These are phyloP conservation scores for Lolium rigidum DNA, from an alignment of 176 grass and related monocot species.

Conservation along the genomic window DNA sequence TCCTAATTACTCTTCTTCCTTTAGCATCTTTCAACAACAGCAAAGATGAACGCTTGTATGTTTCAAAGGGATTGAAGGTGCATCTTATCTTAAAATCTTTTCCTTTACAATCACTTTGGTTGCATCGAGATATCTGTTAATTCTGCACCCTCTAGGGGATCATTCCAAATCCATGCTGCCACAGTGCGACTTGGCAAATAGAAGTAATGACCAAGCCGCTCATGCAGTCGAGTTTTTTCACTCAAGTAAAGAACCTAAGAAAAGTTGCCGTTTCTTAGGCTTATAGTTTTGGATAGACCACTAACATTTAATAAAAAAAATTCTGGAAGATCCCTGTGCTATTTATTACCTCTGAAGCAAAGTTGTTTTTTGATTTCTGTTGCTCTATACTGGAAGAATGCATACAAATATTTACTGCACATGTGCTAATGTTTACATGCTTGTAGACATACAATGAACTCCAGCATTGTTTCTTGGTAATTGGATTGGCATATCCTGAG, in stretches of 20 bases:
- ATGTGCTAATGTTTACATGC: slow-evolving; percentile 43
- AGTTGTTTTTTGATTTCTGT: slow-evolving; percentile 1
- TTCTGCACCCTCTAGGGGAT: slow-evolving; percentile 4
- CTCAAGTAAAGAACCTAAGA: slow-evolving; percentile 24
- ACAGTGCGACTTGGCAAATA: slow-evolving; percentile 22
- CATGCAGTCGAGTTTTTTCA: not conserved
- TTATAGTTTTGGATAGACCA: not conserved
- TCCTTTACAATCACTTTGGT: slow-evolving; percentile 17
- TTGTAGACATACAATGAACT: slow-evolving; percentile 94
- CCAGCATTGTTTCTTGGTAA: slow-evolving; percentile 95
- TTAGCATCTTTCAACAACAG: slow-evolving; percentile 65
- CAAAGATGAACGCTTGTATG: slow-evolving; percentile 71
- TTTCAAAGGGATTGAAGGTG: slow-evolving; percentile 92
- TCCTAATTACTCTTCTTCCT: slow-evolving; percentile 85
- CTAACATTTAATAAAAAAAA: not conserved
- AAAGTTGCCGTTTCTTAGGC: not conserved
- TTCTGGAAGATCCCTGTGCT: slow-evolving; percentile 26
- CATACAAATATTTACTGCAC: slow-evolving; percentile 9
- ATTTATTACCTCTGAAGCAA: slow-evolving; percentile 41
- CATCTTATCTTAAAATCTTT: slow-evolving; percentile 18
- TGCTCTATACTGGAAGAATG: slow-evolving; percentile 14
- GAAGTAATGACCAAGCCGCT: slow-evolving; percentile 9
- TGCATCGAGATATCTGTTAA: slow-evolving; percentile 12
- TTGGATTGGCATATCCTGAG: slow-evolving; percentile 91
- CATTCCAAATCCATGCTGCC: slow-evolving; percentile 25